A percentile compares a stretch with the other conserved stretches of the same genome.
phyloP scores from a whole-genome alignment of 2,329 filamentous ascomycete species.

The Gliomastix tumulicola region DNA sequence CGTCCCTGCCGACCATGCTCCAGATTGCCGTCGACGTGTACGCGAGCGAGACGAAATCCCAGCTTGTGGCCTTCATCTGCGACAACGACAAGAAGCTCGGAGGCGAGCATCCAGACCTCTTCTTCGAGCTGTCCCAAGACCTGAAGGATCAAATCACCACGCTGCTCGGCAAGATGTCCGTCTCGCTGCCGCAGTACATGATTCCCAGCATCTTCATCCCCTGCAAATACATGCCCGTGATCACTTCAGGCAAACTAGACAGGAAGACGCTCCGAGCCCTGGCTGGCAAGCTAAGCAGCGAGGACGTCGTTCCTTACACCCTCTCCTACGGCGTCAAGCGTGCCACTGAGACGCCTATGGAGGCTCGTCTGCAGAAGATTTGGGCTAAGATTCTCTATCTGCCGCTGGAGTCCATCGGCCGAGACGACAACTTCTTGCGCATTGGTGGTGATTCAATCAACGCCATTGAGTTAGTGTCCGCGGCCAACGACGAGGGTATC shows the following conservation, averaged over 20 bases:
- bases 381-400: conserved; percentile 3
- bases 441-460: conserved; percentile 9
- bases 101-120: conserved; percentile 2
- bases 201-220: conserved; percentile 9
- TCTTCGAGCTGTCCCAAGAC: conserved; percentile 3
- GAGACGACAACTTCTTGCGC: conserved; percentile 6
- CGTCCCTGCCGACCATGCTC: background rate
- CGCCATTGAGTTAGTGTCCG: conserved; percentile 5
- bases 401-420: conserved; percentile 1
- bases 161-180: conserved; percentile 4
- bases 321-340: background rate
- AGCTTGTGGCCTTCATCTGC: background rate
- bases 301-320: background rate
- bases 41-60: background rate
- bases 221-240: conserved; percentile 9
- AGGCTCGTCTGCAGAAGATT: background rate
- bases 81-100: background rate
- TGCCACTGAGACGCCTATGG: background rate
- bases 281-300: background rate
- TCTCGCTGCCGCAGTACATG: conserved; percentile 9
- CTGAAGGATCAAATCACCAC: conserved; percentile 8
- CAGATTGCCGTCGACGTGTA: background rate
- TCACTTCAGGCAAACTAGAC: conserved; percentile 8
- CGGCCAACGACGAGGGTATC: background rate
- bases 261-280: background rate